Evolutionary conservation across 345 rosid species (phyloP), one percentile per base, ranked within the genome.

Genomic region (Eucalyptus virginea): DNA sequence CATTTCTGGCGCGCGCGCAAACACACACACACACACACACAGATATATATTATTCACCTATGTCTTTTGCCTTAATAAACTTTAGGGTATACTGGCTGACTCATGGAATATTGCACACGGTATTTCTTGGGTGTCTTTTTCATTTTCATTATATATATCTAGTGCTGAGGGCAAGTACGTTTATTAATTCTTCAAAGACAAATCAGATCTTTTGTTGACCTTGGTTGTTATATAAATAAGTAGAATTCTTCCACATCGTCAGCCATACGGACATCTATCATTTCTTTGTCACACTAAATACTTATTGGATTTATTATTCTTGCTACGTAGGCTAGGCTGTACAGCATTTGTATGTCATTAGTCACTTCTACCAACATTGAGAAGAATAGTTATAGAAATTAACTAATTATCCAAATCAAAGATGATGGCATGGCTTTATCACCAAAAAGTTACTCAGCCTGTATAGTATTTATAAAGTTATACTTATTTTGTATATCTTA

Each of bases 11-110:
- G 8, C 17, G 19, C 52, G 3, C 18, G 21, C 10, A 9, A 9
- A 8, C 9, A 19, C 9, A 1, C 6, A 4, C 5, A 12, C 6
- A 5, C 3, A 15, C 14, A 15, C 19, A 50, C 6, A 50, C 2
- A 50, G 1, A 16, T 2, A 15, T 5, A 2, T 49, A 19, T 52
- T 19, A 52, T 60, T 60, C 67, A 28, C 81, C 26, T 77, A 6
- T 40, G 83, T 23, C 47, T 77, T 77, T 37, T 77, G 47, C 83
- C 83, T 21, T 40, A 21, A 6, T 77, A 40, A 77, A 77, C 47
- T 77, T 77, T 40, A 10, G 47, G 47, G 85, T 40, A 77, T 21
- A 13, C 5, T 77, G 47, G 47, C 47, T 40, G 30, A 21, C 47
- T 77, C 28, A 77, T 21, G 42, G 9, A 40, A 40, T 12, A 77